These are phyloP conservation scores for Choanephora cucurbitarum DNA, from an alignment of 371 early-diverging fungal genomes.

Conservation along the genomic window DNA sequence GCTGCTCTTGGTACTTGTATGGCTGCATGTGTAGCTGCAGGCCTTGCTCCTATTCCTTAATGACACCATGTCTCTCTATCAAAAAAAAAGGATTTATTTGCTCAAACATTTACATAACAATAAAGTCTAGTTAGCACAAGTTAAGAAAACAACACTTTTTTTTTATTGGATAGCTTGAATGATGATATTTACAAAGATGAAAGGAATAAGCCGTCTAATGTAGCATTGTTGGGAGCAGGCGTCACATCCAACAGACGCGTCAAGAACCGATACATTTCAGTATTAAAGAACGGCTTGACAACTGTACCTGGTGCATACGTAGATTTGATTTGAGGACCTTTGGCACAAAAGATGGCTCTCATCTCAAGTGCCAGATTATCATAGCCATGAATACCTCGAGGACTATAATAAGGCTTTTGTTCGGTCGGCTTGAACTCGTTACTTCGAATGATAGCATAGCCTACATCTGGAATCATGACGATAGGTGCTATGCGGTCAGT, in stretches of 20 bases:
- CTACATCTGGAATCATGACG: constrained; percentile 67
- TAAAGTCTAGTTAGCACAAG: too few relatives aligned
- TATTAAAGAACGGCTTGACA: constrained; percentile 38
- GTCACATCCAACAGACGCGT: constrained; percentile 29
- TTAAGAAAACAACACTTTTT: too few relatives aligned
- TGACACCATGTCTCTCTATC: too few relatives aligned
- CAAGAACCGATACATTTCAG: constrained; percentile 41
- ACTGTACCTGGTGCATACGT: constrained; percentile 11
- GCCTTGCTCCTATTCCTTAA: constrained; percentile 27
- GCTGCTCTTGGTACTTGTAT: constrained; percentile 31
- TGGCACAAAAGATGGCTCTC: constrained; percentile 84
- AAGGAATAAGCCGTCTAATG: constrained; percentile 17
- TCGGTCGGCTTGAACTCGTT: constrained; percentile 6
- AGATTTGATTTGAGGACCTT: constrained; percentile 67
- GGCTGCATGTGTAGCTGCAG: constrained; percentile 28
- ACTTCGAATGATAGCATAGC: constrained; percentile 41
- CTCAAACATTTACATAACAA: too few relatives aligned
- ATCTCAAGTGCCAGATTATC: constrained; percentile 75
- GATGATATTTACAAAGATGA: not conserved
- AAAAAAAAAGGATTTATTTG: too few relatives aligned
- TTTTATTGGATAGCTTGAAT: too few relatives aligned
- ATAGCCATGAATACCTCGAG: constrained; percentile 84
- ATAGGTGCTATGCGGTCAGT: constrained; percentile 73
- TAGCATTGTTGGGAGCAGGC: constrained; percentile 38
- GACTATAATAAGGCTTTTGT: constrained; percentile 4